Evolutionary conservation across 176 grass and related monocot species (phyloP).

Genomic region (Cenchrus americanus): DNA sequence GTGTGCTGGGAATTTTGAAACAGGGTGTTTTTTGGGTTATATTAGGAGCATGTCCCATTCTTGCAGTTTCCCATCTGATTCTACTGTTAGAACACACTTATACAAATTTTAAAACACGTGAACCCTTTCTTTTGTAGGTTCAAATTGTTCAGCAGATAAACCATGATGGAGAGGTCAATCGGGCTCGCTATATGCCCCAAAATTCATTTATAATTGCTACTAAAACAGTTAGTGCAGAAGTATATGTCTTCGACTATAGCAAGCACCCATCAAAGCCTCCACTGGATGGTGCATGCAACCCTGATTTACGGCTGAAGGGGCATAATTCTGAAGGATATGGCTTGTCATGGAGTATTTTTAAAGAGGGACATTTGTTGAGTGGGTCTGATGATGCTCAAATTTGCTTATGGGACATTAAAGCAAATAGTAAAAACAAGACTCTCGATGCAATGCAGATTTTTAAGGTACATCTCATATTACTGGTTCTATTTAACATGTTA

Average conservation of each 20-base stretch:
- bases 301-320: conserved; percentile 91
- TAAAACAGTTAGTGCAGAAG: conserved; percentile 94
- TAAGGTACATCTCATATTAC: conserved; percentile 56
- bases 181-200: conserved; percentile 98
- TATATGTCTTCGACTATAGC: conserved; percentile 98
- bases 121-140: conserved; percentile 61
- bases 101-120: not conserved
- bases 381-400: conserved; percentile 97
- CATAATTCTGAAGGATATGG: conserved; percentile 98
- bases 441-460: conserved; percentile 94
- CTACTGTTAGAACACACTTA: conserved; percentile 11
- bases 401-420: conserved; percentile 91
- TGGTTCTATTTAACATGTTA: conserved; percentile 20
- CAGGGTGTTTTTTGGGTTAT: not conserved
- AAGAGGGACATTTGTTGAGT: conserved; percentile 94
- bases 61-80: not conserved
- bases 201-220: conserved; percentile 98
- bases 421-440: conserved; percentile 76
- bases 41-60: not conserved
- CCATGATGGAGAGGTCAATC: conserved; percentile 96
- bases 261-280: conserved; percentile 98
- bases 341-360: conserved; percentile 94
- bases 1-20: conserved; percentile 11
- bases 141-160: conserved; percentile 99
- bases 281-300: conserved; percentile 87